Conservation (phyloP, 257 asterid species). For the Eustoma russellianum region DNA sequence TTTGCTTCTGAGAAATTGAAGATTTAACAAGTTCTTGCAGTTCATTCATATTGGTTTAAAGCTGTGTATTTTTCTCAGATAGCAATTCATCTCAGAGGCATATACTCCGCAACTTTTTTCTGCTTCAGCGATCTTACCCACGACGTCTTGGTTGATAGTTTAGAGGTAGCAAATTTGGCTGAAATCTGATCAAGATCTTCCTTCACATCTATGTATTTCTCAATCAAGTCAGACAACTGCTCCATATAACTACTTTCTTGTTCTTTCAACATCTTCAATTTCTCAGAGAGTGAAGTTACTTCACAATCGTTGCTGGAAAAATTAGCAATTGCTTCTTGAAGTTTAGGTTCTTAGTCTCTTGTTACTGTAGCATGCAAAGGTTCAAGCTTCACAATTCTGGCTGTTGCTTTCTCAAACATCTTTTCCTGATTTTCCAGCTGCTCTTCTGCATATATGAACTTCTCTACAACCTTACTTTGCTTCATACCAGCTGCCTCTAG, state of each 20-base stretch:
- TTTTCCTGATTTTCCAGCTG: constrained; percentile 50
- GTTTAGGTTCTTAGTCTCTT: constrained; percentile 50
- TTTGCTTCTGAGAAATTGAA: too few relatives aligned
- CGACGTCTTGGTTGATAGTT: constrained; percentile 41
- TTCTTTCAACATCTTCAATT: constrained; percentile 47
- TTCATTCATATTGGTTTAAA: constrained; percentile 40
- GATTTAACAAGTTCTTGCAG: constrained; percentile 49
- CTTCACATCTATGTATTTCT: constrained; percentile 28
- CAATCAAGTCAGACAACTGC: constrained; percentile 59
- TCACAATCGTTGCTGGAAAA: constrained; percentile 58
- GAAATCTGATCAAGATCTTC: constrained; percentile 54
- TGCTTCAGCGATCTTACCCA: constrained; percentile 42
- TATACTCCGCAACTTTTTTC: constrained; percentile 43
- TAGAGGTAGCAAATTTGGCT: constrained; percentile 45
- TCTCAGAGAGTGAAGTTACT: constrained; percentile 49
- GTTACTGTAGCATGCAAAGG: constrained; percentile 43
- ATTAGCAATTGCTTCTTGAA: constrained; percentile 55
- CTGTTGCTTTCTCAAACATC: constrained; percentile 45
- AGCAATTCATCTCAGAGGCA: constrained; percentile 50
- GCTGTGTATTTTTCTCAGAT: constrained; percentile 44
- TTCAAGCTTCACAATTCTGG: constrained; percentile 52
- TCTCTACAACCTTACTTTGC: constrained; percentile 45
- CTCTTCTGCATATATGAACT: constrained; percentile 71
- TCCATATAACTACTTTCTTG: constrained; percentile 46
- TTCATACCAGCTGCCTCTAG: constrained; percentile 44